Percentiles rank a stretch among this genome's conserved stretches.
Conservation (phyloP, 768 basidiomycete species). For the Cystobasidiopsis lactophilus region DNA sequence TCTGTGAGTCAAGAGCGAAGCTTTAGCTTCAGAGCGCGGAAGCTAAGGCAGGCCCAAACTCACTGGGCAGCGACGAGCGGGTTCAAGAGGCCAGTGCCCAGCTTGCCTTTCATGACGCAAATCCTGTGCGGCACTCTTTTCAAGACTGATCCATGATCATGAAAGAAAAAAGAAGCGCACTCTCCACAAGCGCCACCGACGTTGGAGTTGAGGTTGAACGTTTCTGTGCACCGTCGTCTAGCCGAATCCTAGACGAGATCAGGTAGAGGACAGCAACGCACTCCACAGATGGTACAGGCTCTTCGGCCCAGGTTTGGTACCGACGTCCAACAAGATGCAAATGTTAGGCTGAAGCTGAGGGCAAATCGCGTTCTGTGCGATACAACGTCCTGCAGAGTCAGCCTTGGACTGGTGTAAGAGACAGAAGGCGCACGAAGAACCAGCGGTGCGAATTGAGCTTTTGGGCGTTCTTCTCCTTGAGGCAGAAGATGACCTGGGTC, state of each 20-base stretch:
- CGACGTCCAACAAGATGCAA: slow-evolving; percentile 79
- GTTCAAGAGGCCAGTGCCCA: slow-evolving; percentile 50
- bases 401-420: not conserved
- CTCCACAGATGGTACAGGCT: slow-evolving; percentile 93
- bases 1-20: not conserved
- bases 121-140: slow-evolving; percentile 5
- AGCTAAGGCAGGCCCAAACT: slow-evolving; percentile 90
- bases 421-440: slow-evolving; percentile 39
- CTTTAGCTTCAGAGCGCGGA: slow-evolving; percentile 29
- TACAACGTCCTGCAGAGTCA: too few species aligned
- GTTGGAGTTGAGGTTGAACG: slow-evolving; percentile 42
- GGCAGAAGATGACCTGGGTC: slow-evolving; percentile 51
- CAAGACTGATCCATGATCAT: too few species aligned
- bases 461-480: slow-evolving; percentile 46
- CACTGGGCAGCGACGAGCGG: slow-evolving; percentile 63
- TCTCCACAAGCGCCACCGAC: slow-evolving; percentile 90
- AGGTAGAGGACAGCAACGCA: slow-evolving; percentile 27
- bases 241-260: not conserved
- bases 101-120: slow-evolving; percentile 54
- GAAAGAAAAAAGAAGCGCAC: slow-evolving; percentile 6
- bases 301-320: slow-evolving; percentile 67
- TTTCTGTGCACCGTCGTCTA: not conserved
- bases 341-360: slow-evolving; percentile 61
- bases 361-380: slow-evolving; percentile 13
- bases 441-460: slow-evolving; percentile 92